Conservation (phyloP, 345 rosid genomes). For the Moringa oleifera region DNA sequence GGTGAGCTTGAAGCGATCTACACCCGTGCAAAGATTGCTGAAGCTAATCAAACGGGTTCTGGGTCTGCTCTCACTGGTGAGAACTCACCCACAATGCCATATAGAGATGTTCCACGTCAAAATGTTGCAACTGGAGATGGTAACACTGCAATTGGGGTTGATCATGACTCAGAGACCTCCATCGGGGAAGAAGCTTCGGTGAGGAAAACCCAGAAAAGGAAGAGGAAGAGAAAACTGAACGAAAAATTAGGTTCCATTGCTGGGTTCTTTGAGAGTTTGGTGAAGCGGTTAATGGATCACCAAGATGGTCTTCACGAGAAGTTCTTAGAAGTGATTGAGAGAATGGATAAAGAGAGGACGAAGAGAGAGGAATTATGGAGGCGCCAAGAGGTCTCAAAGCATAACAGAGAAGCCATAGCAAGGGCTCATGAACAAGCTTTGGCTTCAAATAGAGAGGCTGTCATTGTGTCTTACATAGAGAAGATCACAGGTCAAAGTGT, state of each 20-base stretch:
- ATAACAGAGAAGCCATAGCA: slow-evolving; percentile 31
- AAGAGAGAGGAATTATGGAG: slow-evolving; percentile 40
- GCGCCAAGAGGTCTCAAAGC: slow-evolving; percentile 25
- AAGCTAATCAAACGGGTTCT: slow-evolving; percentile 30
- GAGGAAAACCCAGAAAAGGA: slow-evolving; percentile 27
- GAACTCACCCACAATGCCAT: slow-evolving; percentile 17
- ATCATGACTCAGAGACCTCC: slow-evolving; percentile 30
- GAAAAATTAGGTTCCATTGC: slow-evolving; percentile 19
- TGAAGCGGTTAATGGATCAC: slow-evolving; percentile 40
- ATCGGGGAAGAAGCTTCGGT: slow-evolving; percentile 20
- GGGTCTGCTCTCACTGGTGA: slow-evolving; percentile 35
- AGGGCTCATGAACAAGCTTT: slow-evolving; percentile 34
- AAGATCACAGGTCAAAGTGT: slow-evolving; percentile 37
- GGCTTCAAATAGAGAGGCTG: slow-evolving; percentile 39
- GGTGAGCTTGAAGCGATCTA: slow-evolving; percentile 44
- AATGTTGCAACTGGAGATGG: slow-evolving; percentile 11
- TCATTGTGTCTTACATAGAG: slow-evolving; percentile 31
- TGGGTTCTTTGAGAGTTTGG: slow-evolving; percentile 32
- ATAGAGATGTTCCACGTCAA: slow-evolving; percentile 4
- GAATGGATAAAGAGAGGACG: slow-evolving; percentile 32
- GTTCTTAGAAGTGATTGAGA: slow-evolving; percentile 38
- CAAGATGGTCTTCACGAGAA: slow-evolving; percentile 39
- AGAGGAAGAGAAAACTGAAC: slow-evolving; percentile 31
- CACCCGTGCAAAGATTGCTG: slow-evolving; percentile 19
- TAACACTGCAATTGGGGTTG: slow-evolving; percentile 15